These are phyloP conservation scores for Heracleum sosnowskyi DNA, from an alignment of 129 eudicot species.

Conservation along the genomic window DNA sequence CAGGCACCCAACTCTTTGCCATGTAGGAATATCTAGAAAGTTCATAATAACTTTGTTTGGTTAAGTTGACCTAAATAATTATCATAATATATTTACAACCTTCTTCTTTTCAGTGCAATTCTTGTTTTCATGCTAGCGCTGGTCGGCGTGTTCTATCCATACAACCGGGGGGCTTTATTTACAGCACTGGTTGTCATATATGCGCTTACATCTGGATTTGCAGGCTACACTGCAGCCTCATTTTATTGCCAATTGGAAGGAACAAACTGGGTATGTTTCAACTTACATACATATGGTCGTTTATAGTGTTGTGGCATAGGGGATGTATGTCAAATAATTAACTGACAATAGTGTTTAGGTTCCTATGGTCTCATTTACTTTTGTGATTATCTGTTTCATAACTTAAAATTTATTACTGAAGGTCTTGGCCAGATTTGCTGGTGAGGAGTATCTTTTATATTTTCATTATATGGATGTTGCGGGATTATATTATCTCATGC, in stretches of 20 bases:
- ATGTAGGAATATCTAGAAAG: neutral
- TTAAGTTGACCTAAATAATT: neutral
- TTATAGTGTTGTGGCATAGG: neutral
- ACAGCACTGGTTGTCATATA: constrained; percentile 10
- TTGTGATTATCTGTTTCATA: neutral
- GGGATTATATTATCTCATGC: neutral
- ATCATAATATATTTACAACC: neutral
- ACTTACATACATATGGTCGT: neutral
- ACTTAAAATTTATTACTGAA: neutral
- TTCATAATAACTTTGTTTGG: neutral
- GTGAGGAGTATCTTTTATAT: neutral
- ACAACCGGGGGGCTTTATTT: constrained; percentile 14
- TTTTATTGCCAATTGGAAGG: constrained; percentile 12
- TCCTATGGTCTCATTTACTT: neutral
- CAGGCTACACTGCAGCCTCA: constrained; percentile 4
- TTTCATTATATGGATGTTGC: neutral
- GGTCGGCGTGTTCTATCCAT: constrained; percentile 15
- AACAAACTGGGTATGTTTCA: constrained; percentile 4
- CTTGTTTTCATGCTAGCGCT: constrained; percentile 7
- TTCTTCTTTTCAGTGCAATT: neutral
- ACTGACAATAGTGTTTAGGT: neutral
- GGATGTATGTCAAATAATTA: neutral
- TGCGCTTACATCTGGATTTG: constrained; percentile 11
- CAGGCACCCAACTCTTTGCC: constrained; percentile 5
- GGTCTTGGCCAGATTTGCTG: neutral